These are phyloP conservation scores for Hibiscus tridactylites DNA, from an alignment of 345 rosid genomes.

Conservation along the genomic window DNA sequence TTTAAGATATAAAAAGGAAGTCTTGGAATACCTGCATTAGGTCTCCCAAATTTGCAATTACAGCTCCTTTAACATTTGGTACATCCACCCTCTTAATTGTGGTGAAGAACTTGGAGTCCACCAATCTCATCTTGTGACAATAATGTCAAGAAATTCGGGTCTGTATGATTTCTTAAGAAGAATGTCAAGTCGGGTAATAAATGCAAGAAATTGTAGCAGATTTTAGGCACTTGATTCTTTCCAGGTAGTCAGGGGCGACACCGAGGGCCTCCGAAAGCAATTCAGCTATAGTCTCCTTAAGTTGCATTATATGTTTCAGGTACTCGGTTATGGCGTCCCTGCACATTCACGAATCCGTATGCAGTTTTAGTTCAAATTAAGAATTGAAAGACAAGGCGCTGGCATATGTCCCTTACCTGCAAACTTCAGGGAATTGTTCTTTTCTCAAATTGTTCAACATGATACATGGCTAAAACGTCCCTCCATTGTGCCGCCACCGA, in stretches of 20 bases:
- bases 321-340: neutral
- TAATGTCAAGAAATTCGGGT: neutral
- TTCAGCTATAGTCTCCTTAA: neutral
- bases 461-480: neutral
- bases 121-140: neutral
- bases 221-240: neutral
- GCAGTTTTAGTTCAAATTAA: neutral
- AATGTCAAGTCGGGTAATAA: neutral
- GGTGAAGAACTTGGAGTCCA: slow-evolving; percentile 4
- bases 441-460: neutral
- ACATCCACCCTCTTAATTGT: neutral
- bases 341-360: neutral
- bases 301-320: neutral
- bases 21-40: neutral
- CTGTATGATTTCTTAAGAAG: neutral
- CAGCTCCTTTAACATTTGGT: neutral
- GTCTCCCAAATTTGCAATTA: neutral
- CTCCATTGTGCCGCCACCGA: neutral
- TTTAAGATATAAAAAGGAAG: neutral
- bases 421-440: neutral
- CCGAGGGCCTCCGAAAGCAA: neutral
- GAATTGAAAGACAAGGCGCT: neutral
- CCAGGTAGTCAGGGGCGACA: neutral
- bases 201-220: neutral
- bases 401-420: neutral